Base-by-base conservation (phyloP, 2,329 filamentous ascomycete genomes). In the Pezicula carpinea region DNA sequence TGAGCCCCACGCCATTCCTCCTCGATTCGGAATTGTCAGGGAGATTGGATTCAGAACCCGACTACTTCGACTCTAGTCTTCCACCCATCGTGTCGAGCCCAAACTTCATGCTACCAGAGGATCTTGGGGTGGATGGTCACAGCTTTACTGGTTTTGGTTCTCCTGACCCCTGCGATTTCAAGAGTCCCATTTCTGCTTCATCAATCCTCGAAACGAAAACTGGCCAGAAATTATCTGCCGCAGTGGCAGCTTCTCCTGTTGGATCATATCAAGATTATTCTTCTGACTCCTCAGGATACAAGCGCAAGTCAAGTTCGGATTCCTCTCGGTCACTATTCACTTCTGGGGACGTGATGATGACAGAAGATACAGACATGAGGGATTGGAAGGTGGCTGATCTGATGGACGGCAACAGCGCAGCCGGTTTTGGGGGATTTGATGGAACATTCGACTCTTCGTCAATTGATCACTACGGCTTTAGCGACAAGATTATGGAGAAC, bases 241-340 rank as follows among this genome's bases (percentile, higher is more conserved):
- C 61, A 31, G 63, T 60, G 14, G 60, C 56, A 21, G 53, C 54
- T 15, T 66, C 64, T 15, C 63, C 67, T 14, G 56, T 61, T 17
- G 66, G 66, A 14, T 67, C 69, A n/a, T 68, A 69, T 39, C 69
- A 67, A 19, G 75, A 77, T 56, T 76, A 73, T 3, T 73, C 73
- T 4, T 77, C 74, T 43, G 74, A 77, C 51, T 77, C 76, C 7
- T 72, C 72, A 11, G 69, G 68, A 33, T 75, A 72, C 26, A 76
- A 76, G 59, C 66, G 70, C 47, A 69, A 73, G 31, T 66, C 66
- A 14, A 74, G 71, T 53, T 71, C 70, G 2, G 67, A 67, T 17
- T 75, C 73, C 6, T 69, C 70, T 14, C 71, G 73, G 52, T 68
- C 70, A 17, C 67, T 62, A 26, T 60, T 67, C 47, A 68, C 66